These are phyloP conservation scores for Grosmannia penicillata DNA, from an alignment of 2,329 filamentous ascomycete species.

Conservation along the genomic window DNA sequence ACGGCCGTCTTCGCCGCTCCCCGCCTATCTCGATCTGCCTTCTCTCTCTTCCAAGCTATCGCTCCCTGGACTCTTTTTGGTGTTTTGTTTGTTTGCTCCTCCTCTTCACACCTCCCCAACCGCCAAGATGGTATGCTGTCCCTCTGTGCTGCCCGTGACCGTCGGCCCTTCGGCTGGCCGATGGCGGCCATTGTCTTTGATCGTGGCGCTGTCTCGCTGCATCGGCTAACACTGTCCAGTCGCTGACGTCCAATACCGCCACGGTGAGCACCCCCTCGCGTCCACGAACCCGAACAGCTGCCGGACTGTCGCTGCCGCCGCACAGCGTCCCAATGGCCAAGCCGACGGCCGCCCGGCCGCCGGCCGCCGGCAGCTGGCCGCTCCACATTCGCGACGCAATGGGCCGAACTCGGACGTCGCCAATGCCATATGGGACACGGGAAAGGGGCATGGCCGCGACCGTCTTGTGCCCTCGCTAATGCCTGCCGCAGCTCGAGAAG, in stretches of 20 bases:
- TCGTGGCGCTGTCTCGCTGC: no score
- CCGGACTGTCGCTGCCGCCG: no score
- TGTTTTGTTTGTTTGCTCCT: not conserved
- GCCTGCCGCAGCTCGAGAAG: constrained; percentile 60
- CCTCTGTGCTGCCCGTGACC: not conserved
- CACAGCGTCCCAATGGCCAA: no score
- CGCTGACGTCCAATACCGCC: constrained; percentile 6
- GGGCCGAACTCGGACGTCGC: not conserved
- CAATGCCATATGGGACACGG: no score
- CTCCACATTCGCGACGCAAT: not conserved
- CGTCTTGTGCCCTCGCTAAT: constrained; percentile 3
- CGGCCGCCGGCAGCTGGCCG: not conserved
- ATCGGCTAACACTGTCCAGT: not conserved
- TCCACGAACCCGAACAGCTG: no score
- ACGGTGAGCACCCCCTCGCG: constrained; percentile 3
- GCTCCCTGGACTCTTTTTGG: not conserved
- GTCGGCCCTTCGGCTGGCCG: not conserved
- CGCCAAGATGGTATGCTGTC: constrained; percentile 10
- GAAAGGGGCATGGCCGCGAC: no score
- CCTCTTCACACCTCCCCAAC: constrained; percentile 1
- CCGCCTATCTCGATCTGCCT: not conserved
- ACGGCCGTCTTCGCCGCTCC: constrained; percentile 4
- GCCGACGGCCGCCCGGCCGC: no score
- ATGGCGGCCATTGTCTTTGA: not conserved
- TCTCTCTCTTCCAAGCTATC: not conserved